Conservation (phyloP, 1,139 yeast genomes). For the Scheffersomyces parashehatae region DNA sequence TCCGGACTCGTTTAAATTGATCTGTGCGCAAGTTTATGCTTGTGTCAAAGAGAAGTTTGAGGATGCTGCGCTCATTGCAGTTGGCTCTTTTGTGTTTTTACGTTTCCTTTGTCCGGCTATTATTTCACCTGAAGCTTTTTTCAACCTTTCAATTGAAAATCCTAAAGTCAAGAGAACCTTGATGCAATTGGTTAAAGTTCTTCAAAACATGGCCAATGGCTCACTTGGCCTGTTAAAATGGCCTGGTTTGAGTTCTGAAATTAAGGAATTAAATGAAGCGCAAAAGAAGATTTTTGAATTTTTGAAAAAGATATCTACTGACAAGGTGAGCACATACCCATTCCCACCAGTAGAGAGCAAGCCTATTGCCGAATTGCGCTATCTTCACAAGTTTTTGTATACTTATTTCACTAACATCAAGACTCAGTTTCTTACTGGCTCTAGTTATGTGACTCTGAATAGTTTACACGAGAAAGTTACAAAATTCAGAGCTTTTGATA, state of each 20-base stretch:
- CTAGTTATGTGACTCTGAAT: conserved; percentile 20
- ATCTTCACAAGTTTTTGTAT: conserved; percentile 67
- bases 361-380: conserved; percentile 51
- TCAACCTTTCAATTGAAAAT: conserved; percentile 47
- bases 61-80: conserved; percentile 67
- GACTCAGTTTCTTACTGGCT: conserved; percentile 30
- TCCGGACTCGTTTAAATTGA: conserved; percentile 73
- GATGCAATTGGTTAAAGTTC: conserved; percentile 78
- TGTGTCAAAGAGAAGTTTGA: conserved; percentile 69
- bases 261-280: conserved; percentile 44
- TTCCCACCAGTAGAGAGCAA: conserved; percentile 23
- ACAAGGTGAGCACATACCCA: conserved; percentile 24
- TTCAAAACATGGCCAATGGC: conserved; percentile 89
- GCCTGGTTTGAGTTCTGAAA: conserved; percentile 49
- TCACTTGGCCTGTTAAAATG: conserved; percentile 59
- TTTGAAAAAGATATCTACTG: conserved; percentile 26
- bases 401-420: conserved; percentile 60
- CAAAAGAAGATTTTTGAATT: conserved; percentile 50
- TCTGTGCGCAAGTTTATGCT: conserved; percentile 69
- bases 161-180: conserved; percentile 66
- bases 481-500: conserved; percentile 29
- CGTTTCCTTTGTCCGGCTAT: conserved; percentile 90
- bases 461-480: conserved; percentile 27
- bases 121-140: conserved; percentile 77
- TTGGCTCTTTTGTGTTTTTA: conserved; percentile 85